phyloP scores from a whole-genome alignment of 2,329 filamentous ascomycete species.

The Penicillium brevicompactum region DNA sequence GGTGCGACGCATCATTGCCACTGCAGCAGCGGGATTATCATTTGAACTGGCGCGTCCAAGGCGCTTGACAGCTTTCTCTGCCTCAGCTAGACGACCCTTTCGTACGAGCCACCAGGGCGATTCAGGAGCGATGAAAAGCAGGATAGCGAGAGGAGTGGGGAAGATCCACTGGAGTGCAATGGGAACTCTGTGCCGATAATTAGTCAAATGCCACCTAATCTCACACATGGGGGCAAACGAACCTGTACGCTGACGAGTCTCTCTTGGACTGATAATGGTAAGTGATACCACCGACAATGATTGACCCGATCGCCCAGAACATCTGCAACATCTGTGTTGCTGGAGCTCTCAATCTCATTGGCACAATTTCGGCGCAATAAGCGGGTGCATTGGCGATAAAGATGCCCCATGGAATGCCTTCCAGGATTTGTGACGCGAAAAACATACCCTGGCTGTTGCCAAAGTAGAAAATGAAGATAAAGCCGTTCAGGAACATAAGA shows the following conservation, averaged over 20 bases:
- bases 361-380: constrained; percentile 64
- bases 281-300: constrained; percentile 61
- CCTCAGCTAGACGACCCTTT: constrained; percentile 48
- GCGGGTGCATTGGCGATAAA: constrained; percentile 68
- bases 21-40: constrained; percentile 46
- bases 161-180: constrained; percentile 63
- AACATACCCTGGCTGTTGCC: constrained; percentile 48
- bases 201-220: constrained; percentile 30
- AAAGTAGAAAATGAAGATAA: constrained; percentile 56
- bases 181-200: constrained; percentile 49
- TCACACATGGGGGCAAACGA: constrained; percentile 29
- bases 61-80: constrained; percentile 51
- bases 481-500: constrained; percentile 55
- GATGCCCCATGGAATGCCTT: constrained; percentile 67
- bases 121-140: constrained; percentile 53
- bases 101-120: constrained; percentile 60
- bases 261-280: constrained; percentile 53
- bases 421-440: constrained; percentile 59
- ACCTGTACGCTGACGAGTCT: constrained; percentile 47
- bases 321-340: constrained; percentile 66
- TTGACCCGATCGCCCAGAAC: constrained; percentile 65
- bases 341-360: constrained; percentile 59
- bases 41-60: constrained; percentile 49
- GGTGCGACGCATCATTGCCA: constrained; percentile 62
- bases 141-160: constrained; percentile 57